Conservation (phyloP, 2,329 filamentous ascomycete species). For the Davidsoniella neocaledoniae region DNA sequence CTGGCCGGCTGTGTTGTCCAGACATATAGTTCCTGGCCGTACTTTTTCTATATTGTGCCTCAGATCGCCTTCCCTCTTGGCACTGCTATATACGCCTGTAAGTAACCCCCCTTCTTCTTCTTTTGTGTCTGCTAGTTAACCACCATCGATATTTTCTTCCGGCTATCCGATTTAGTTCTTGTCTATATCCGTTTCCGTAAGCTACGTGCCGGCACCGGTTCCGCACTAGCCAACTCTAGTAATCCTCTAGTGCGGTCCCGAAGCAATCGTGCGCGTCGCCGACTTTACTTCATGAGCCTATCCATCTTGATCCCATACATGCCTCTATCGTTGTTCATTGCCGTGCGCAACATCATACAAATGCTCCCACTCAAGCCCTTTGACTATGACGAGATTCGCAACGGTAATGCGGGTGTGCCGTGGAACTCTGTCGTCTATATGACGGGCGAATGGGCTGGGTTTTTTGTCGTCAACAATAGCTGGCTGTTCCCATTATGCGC, state of each 20-base stretch:
- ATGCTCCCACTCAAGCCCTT: slow-evolving; percentile 21
- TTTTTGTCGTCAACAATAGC: slow-evolving; percentile 26
- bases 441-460: slow-evolving; percentile 26
- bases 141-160: not conserved
- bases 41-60: slow-evolving; percentile 32
- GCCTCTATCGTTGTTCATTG: slow-evolving; percentile 27
- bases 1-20: slow-evolving; percentile 32
- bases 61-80: slow-evolving; percentile 26
- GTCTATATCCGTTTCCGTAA: slow-evolving; percentile 31
- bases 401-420: slow-evolving; percentile 18
- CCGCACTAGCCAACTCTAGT: slow-evolving; percentile 19
- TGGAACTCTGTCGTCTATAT: slow-evolving; percentile 31
- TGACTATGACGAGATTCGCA: slow-evolving; percentile 27
- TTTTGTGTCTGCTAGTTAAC: not conserved
- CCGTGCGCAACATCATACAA: slow-evolving; percentile 24
- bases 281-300: slow-evolving; percentile 39
- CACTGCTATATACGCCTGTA: slow-evolving; percentile 32
- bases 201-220: slow-evolving; percentile 25
- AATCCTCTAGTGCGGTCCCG: slow-evolving; percentile 7
- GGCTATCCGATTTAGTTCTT: slow-evolving; percentile 21
- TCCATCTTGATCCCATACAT: slow-evolving; percentile 35
- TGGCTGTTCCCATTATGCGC: slow-evolving; percentile 33
- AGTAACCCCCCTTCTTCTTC: slow-evolving; percentile 16
- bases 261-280: slow-evolving; percentile 29
- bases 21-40: slow-evolving; percentile 29